Conservation (phyloP, 371 early-diverging fungal genomes). For the Zancudomyces culisetae region DNA sequence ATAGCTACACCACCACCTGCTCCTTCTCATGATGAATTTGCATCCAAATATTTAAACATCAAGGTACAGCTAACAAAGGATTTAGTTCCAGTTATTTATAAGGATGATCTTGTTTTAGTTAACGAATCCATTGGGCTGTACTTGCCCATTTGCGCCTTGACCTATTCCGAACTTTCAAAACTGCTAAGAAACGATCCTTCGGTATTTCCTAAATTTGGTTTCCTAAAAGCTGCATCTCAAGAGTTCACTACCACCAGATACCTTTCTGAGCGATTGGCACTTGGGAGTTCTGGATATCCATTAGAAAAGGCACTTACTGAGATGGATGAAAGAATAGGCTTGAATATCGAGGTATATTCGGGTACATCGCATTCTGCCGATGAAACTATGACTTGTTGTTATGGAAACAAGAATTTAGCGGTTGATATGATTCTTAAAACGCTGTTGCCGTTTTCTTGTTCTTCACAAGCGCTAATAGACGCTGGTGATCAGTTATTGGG, state of each 20-base stretch:
- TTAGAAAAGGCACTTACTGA: neutral
- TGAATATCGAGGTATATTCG: neutral
- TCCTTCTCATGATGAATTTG: slow-evolving; percentile 3
- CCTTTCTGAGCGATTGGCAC: neutral
- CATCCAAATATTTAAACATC: slow-evolving; percentile 19
- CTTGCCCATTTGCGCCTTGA: slow-evolving; percentile 10
- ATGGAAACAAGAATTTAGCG: neutral
- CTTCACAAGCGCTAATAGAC: neutral
- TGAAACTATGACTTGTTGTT: neutral
- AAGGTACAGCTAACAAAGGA: slow-evolving; percentile 83
- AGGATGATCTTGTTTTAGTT: slow-evolving; percentile 22
- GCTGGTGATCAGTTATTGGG: too few species aligned
- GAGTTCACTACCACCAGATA: neutral
- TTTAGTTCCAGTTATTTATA: slow-evolving; percentile 68
- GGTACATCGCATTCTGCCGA: neutral
- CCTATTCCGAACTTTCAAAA: slow-evolving; percentile 9
- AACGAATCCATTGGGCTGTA: slow-evolving; percentile 8
- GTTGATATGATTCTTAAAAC: neutral
- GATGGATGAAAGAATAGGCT: neutral
- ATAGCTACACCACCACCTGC: neutral
- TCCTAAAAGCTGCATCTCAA: neutral
- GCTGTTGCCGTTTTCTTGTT: neutral
- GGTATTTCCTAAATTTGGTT: too few species aligned
- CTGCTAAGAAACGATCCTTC: neutral
- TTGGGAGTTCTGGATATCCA: neutral